Conservation (phyloP, 2,329 filamentous ascomycete species). For the Emergomyces orientalis region DNA sequence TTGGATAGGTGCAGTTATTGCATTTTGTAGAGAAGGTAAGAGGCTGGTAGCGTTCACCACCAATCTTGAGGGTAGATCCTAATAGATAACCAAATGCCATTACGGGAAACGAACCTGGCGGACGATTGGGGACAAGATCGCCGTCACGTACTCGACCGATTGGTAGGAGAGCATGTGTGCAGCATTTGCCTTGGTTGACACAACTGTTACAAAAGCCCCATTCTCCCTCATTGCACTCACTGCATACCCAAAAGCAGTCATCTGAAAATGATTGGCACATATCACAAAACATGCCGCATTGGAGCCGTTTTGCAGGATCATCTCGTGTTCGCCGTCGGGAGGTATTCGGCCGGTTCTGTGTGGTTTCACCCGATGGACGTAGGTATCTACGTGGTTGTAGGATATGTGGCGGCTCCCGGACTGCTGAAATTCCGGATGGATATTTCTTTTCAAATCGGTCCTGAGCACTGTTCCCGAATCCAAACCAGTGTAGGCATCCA, state of each 20-base stretch:
- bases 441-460: conserved; percentile 51
- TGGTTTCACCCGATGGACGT: conserved; percentile 22
- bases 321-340: conserved; percentile 49
- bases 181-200: conserved; percentile 71
- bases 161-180: conserved; percentile 71
- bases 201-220: conserved; percentile 91
- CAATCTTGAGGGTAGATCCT: conserved; percentile 33
- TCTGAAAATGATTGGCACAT: conserved; percentile 65
- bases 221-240: conserved; percentile 77
- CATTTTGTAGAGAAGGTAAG: conserved; percentile 67
- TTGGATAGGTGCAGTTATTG: conserved; percentile 65
- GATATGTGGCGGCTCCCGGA: conserved; percentile 44
- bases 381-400: conserved; percentile 34
- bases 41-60: conserved; percentile 50
- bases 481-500: conserved; percentile 80
- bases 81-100: conserved; percentile 21
- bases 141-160: conserved; percentile 50
- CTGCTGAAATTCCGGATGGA: conserved; percentile 30
- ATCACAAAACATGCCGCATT: conserved; percentile 77
- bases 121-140: conserved; percentile 10
- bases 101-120: conserved; percentile 15
- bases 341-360: conserved; percentile 31
- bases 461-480: conserved; percentile 68
- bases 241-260: conserved; percentile 83
- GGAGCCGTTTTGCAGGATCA: conserved; percentile 57